Evolutionary conservation across 1,284 basidiomycete species (phyloP).

Genomic region (Volvariella volvacea): DNA sequence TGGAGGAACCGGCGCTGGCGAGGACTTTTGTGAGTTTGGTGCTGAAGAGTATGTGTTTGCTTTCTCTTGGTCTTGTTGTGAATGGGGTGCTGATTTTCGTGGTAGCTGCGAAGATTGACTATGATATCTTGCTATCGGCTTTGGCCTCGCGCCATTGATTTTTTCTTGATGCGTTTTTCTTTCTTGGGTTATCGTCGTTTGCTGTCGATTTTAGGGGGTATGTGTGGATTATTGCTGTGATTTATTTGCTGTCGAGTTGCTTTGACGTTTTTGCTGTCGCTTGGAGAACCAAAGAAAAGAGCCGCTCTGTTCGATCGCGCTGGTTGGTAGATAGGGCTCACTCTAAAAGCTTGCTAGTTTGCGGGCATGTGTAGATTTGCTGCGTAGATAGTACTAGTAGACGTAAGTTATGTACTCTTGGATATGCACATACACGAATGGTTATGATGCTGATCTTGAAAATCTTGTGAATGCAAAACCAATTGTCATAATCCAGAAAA

Average conservation of each 20-base stretch:
- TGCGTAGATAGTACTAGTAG: no score
- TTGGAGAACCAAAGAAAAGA: no score
- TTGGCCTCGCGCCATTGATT: conserved; percentile 58
- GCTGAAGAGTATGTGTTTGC: conserved; percentile 59
- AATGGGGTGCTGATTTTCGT: conserved; percentile 4
- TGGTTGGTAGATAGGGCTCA: no score
- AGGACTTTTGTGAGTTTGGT: conserved; percentile 67
- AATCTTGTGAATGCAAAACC: no score
- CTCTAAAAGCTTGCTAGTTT: no score
- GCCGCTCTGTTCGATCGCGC: not conserved
- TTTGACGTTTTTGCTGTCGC: no score
- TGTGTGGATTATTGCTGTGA: not conserved
- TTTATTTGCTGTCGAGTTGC: no score
- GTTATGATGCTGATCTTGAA: no score
- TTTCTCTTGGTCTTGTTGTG: not conserved
- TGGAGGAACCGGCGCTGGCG: conserved; percentile 60
- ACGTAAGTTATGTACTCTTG: no score
- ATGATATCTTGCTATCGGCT: conserved; percentile 68
- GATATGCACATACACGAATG: no score
- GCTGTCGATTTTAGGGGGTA: not conserved
- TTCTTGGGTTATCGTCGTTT: not conserved
- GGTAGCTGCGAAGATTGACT: conserved; percentile 72
- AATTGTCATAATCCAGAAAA: no score
- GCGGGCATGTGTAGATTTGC: no score
- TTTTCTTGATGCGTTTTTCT: not conserved